Percentiles rank a stretch among this genome's conserved stretches.
These are phyloP conservation scores for Verticillium albo-atrum DNA, from an alignment of 2,329 filamentous ascomycete species.

Conservation along the genomic window DNA sequence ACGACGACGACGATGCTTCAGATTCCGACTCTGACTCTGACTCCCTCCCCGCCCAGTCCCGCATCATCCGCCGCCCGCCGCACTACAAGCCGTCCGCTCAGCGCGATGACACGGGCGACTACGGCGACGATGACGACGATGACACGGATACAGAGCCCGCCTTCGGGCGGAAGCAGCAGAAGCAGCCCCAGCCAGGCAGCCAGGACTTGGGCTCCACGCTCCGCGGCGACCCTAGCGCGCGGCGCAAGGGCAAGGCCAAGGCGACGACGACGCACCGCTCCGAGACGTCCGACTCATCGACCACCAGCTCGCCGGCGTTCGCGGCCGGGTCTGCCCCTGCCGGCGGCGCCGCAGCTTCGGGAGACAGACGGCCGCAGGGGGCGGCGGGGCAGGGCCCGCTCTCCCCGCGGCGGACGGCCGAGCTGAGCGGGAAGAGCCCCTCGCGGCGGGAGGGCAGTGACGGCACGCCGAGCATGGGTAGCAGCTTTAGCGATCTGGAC, in stretches of 20 bases:
- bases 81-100: slow-evolving; percentile 32
- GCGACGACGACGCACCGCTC: slow-evolving; percentile 34
- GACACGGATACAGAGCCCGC: slow-evolving; percentile 53
- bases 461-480: slow-evolving; percentile 75
- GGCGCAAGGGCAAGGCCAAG: slow-evolving; percentile 15
- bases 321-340: slow-evolving; percentile 16
- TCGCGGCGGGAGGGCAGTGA: slow-evolving; percentile 60
- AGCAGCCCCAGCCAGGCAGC: slow-evolving; percentile 26
- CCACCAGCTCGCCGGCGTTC: slow-evolving; percentile 43
- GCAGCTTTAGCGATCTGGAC: slow-evolving; percentile 82
- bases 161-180: slow-evolving; percentile 42
- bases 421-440: slow-evolving; percentile 52
- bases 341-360: slow-evolving; percentile 21
- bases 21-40: slow-evolving; percentile 35
- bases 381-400: slow-evolving; percentile 32
- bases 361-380: slow-evolving; percentile 24
- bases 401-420: slow-evolving; percentile 56
- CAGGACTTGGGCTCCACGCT: slow-evolving; percentile 51
- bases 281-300: slow-evolving; percentile 60
- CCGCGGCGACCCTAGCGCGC: slow-evolving; percentile 36
- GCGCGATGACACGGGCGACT: slow-evolving; percentile 6
- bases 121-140: slow-evolving; percentile 40
- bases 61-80: slow-evolving; percentile 56
- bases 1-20: slow-evolving; percentile 27
- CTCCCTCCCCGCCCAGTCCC: slow-evolving; percentile 51